Base-by-base conservation (phyloP, 2,329 filamentous ascomycete species). In the Berkeleyomyces basicola region DNA sequence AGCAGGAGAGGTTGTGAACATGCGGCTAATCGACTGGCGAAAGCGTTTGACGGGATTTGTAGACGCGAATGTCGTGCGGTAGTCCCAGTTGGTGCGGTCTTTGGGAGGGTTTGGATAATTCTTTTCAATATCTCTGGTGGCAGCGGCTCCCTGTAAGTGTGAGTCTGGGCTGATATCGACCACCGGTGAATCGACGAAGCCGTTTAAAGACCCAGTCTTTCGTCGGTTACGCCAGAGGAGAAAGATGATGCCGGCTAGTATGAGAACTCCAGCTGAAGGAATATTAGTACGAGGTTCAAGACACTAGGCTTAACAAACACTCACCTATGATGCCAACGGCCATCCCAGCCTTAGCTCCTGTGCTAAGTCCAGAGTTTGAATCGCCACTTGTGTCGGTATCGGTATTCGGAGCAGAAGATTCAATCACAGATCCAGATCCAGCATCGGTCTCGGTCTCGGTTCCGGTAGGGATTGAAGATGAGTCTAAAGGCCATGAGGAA, bases 11-110 rank as follows among this genome's bases (percentile, higher is more conserved):
- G 51, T n/a, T 3, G 33, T 4, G 51, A 55, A 65, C 58, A 58
- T 51, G 39, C 59, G 58, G 57, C 47, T 37, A 53, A 63, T 23
- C 10, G 57, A 65, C 36, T 58, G 44, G 47, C 61, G 57, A 33
- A 62, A 59, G 42, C 59, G 61, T 37, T 57, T 51, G 16, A 10
- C 16, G 10, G 58, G 42, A 6, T 43, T 43, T 3, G 58, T 7
- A n/a, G 59, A n/a, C 37, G 62, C 62, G 61, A 64, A 64, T 10
- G 62, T 64, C 5, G 59, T 51, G n/a, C 59, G 58, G 37, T 64
- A 64, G 36, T 64, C 49, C 62, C 62, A 64, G 7, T 42, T 16
- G 58, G 39, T 40, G 39, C 42, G 46, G 42, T 36, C 55, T 58
- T 58, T 33, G 4, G 37, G 14, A 14, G 16, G 7, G 42, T 53